A percentile compares a stretch with the other conserved stretches of the same genome.
Conservation (phyloP, 1,284 basidiomycete genomes). For the Meira nashicola region DNA sequence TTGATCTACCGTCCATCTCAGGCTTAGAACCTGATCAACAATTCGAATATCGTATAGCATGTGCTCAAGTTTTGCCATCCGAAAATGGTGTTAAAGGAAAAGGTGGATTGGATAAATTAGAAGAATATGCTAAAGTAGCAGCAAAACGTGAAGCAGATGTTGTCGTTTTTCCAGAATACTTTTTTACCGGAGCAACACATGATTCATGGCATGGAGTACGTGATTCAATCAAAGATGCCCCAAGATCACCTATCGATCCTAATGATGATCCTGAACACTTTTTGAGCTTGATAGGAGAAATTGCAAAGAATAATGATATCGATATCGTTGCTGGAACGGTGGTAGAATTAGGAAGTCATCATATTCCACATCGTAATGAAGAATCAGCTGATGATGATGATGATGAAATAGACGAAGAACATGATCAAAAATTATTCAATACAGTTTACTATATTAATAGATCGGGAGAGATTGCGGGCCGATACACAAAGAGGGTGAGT, state of each 20-base stretch:
- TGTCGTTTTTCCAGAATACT: conserved; percentile 50
- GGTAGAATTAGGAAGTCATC: conserved; percentile 34
- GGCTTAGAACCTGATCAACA: not conserved
- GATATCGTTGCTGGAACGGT: conserved; percentile 50
- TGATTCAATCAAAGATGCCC: not conserved
- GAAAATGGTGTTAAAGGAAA: not conserved
- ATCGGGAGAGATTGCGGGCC: conserved; percentile 26
- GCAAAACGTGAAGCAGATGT: conserved; percentile 17
- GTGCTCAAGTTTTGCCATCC: conserved; percentile 24
- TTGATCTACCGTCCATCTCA: not conserved
- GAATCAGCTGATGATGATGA: not conserved
- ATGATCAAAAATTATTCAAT: conserved; percentile 35
- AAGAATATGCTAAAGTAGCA: conserved; percentile 19
- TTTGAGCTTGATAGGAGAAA: conserved; percentile 26
- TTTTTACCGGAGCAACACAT: conserved; percentile 42
- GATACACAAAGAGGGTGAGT: conserved; percentile 39
- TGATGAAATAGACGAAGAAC: not conserved
- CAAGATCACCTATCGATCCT: conserved; percentile 1
- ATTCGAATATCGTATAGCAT: conserved; percentile 9
- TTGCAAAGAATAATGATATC: conserved; percentile 31
- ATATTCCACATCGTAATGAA: conserved; percentile 14
- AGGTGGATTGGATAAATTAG: conserved; percentile 24
- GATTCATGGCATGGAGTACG: conserved; percentile 27
- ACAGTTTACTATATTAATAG: conserved; percentile 45
- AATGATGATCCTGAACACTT: conserved; percentile 28